These are phyloP conservation scores for Excoecaria agallocha DNA, from an alignment of 345 rosid genomes.

Conservation along the genomic window DNA sequence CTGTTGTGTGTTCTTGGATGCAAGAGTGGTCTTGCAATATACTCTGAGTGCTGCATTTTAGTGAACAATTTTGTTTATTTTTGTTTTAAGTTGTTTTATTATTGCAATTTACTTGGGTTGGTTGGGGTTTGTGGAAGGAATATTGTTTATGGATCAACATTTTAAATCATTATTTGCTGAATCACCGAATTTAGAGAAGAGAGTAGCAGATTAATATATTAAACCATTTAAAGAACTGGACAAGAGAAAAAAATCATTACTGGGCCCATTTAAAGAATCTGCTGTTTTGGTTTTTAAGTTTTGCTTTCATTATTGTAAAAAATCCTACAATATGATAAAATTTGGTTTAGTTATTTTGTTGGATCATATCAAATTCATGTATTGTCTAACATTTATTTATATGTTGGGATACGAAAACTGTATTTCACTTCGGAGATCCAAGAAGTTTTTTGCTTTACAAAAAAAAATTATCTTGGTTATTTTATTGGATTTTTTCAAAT, in stretches of 20 bases:
- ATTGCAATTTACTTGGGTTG: neutral
- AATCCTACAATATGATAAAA: neutral
- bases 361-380: constrained; percentile 3
- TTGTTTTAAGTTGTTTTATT: neutral
- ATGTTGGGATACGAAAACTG: constrained; percentile 72
- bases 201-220: neutral
- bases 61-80: neutral
- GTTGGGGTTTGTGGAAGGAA: neutral
- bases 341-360: neutral
- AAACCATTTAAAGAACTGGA: neutral
- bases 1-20: neutral
- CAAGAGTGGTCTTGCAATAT: neutral
- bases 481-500: constrained; percentile 4
- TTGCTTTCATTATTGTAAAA: neutral
- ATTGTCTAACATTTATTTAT: constrained; percentile 9
- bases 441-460: constrained; percentile 39
- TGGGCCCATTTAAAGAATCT: neutral
- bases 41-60: constrained; percentile 7
- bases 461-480: neutral
- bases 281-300: constrained; percentile 4
- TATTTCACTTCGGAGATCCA: constrained; percentile 93
- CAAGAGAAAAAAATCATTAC: neutral
- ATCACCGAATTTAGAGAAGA: neutral
- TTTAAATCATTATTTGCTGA: neutral
- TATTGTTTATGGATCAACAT: neutral